Conservation (phyloP, 352 stramenopile species). For the Globisporangium rhizosaccharum region DNA sequence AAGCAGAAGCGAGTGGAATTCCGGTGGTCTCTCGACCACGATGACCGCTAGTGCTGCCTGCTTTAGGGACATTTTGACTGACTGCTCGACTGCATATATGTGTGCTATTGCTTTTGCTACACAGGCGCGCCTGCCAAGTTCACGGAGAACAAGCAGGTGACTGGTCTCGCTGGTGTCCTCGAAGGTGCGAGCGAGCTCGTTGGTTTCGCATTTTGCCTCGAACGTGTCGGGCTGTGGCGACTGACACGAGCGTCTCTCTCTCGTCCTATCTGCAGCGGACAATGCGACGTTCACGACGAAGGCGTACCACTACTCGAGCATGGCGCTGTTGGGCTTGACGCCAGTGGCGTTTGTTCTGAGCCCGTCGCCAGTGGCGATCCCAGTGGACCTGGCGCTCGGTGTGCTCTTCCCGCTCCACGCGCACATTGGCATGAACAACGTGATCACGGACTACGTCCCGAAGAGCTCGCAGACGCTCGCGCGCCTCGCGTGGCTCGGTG, state of each 20-base stretch:
- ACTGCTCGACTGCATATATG: not conserved
- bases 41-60: not conserved
- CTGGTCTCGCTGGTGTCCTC: constrained; percentile 52
- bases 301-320: constrained; percentile 55
- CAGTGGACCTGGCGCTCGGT: constrained; percentile 77
- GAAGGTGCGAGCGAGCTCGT: constrained; percentile 40
- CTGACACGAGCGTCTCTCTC: not conserved
- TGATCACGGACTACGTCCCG: constrained; percentile 93
- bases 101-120: not conserved
- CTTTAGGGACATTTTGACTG: not conserved
- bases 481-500: constrained; percentile 63
- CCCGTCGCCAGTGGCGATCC: constrained; percentile 60
- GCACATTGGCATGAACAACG: constrained; percentile 93
- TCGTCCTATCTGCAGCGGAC: constrained; percentile 35
- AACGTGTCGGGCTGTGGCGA: constrained; percentile 1
- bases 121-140: constrained; percentile 57
- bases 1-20: constrained; percentile 8
- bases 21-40: constrained; percentile 14
- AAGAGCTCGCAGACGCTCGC: constrained; percentile 57
- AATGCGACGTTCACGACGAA: constrained; percentile 64
- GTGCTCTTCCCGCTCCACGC: constrained; percentile 85
- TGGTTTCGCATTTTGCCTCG: not conserved
- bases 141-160: constrained; percentile 79
- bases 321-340: constrained; percentile 50
- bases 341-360: constrained; percentile 72